phyloP scores from a whole-genome alignment of 352 stramenopile species.

The Pythium dissimile region DNA sequence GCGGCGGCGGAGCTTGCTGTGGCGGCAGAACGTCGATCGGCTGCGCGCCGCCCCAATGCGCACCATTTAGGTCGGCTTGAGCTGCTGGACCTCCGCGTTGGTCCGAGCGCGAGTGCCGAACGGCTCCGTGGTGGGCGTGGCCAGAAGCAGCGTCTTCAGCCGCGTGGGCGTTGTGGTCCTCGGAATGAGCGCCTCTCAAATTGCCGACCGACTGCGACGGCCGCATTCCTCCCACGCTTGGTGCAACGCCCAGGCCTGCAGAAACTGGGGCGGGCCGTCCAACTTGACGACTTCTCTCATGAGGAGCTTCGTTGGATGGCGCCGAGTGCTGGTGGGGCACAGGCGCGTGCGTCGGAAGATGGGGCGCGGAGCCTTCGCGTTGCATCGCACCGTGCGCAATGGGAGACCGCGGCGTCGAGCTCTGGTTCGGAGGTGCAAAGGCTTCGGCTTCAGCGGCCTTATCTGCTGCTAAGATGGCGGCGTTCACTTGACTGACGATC shows the following conservation, averaged over 20 bases:
- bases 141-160: not conserved
- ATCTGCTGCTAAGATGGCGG: conserved; percentile 24
- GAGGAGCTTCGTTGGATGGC: not conserved
- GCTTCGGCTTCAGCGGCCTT: conserved; percentile 4
- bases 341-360: not conserved
- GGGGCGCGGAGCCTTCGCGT: conserved; percentile 15
- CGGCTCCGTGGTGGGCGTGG: not conserved
- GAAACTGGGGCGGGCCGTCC: too few species aligned
- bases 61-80: not conserved
- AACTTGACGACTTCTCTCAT: not conserved
- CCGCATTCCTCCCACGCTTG: conserved; percentile 31
- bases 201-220: conserved; percentile 72
- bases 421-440: not conserved
- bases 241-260: not conserved
- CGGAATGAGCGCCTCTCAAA: conserved; percentile 55
- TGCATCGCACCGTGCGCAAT: conserved; percentile 1
- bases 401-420: not conserved
- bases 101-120: not conserved
- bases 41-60: not conserved
- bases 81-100: not conserved
- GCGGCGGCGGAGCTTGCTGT: not conserved
- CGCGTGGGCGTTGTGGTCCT: too few species aligned
- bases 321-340: not conserved
- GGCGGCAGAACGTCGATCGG: not conserved
- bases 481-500: conserved; percentile 31